Evolutionary conservation across 2,329 filamentous ascomycete species (phyloP), one percentile per base, ranked within the genome.

Genomic region (Emmonsia crescens): DNA sequence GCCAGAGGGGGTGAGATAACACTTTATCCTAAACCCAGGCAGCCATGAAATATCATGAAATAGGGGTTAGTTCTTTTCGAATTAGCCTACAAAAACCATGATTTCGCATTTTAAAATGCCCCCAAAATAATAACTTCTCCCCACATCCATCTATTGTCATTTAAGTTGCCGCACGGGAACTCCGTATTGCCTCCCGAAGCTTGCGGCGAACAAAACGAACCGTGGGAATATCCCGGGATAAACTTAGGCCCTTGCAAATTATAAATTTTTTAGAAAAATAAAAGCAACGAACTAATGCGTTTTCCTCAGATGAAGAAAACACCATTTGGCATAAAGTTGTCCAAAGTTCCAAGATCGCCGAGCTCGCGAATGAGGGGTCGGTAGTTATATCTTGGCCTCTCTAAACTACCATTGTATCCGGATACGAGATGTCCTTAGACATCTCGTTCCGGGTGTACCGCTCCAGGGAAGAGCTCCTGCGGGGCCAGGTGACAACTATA

Each of bases 81-180:
- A 55, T n/a, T 16, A 55, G 49, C 49, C 31, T 38, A 10, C 36
- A 38, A 2, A n/a, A n/a, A 21, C 5, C 16, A 42, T 57, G 36
- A 57, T 31, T 57, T 44, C 24, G 16, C 27, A 44, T n/a, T 16
- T 31, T 9, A 24, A 33, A 55, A 51, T 29, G 21, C 24, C 24
- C 46, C 46, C 24, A 8, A 16, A 36, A 54, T 19, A 16, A 44
- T 44, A 24, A 24, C 0, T 27, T 19, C 9, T 27, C 33, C n/a
- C 54, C 54, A 24, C n/a, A 56, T 40, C 54, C 54, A 27, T 19
- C 55, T 12, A 29, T 9, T 21, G 5, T 14, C 55, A 3, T 57
- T 46, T 44, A 44, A 31, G 55, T 57, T 57, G 38, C 55, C 55
- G 55, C 21, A 57, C 55, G 55, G 55, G 55, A 57, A 46, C 36